Conservation (phyloP, 495 filamentous ascomycete genomes). For the Pyronema domesticum region DNA sequence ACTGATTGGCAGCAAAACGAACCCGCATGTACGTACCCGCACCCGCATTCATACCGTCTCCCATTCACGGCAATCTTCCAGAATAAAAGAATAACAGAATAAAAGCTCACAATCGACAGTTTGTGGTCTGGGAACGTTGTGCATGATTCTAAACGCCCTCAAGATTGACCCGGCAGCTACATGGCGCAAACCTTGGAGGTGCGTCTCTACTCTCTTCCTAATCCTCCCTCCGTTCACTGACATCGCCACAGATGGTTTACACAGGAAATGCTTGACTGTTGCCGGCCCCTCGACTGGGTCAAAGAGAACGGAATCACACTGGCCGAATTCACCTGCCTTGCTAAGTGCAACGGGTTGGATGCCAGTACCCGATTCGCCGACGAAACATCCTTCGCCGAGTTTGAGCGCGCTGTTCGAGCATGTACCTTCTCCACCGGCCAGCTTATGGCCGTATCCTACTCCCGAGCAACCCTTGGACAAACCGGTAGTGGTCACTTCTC, state of each 20-base stretch:
- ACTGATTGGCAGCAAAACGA: constrained; percentile 19
- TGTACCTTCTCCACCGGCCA: constrained; percentile 12
- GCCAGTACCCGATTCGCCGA: constrained; percentile 20
- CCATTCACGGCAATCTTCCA: background rate
- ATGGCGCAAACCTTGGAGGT: constrained; percentile 21
- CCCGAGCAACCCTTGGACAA: constrained; percentile 20
- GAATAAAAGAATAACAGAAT: background rate
- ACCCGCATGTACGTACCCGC: constrained; percentile 16
- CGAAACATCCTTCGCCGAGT: constrained; percentile 17
- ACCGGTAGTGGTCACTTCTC: constrained; percentile 22
- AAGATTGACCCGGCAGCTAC: constrained; percentile 20
- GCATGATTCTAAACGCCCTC: constrained; percentile 24
- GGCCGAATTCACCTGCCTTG: constrained; percentile 20
- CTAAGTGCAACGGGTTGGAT: constrained; percentile 21
- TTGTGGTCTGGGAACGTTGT: constrained; percentile 22
- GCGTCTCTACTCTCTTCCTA: background rate
- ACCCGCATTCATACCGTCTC: background rate
- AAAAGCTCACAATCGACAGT: constrained; percentile 6
- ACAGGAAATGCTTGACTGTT: constrained; percentile 23
- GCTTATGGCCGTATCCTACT: constrained; percentile 21
- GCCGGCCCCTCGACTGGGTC: constrained; percentile 19
- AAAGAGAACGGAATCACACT: constrained; percentile 21
- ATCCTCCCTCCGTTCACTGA: background rate
- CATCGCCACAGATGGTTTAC: constrained; percentile 13
- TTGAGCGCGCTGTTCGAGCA: constrained; percentile 14